These are phyloP conservation scores for Guyanaporus albipodus DNA, from an alignment of 768 basidiomycete species.

Conservation along the genomic window DNA sequence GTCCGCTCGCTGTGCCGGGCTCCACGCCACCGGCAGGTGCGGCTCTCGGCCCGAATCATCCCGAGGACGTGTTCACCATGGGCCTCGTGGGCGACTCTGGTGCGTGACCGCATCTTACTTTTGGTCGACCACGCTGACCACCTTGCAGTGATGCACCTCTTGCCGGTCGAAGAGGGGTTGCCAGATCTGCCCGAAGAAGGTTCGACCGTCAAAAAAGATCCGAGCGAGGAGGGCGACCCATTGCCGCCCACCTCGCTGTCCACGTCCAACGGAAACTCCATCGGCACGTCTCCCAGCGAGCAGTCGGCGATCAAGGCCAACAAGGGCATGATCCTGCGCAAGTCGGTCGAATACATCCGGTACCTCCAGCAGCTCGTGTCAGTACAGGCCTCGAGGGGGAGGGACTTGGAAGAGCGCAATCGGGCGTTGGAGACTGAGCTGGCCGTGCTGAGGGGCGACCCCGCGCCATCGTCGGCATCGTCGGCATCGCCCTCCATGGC, in stretches of 20 bases:
- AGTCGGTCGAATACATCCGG: constrained; percentile 56
- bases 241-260: constrained; percentile 22
- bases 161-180: constrained; percentile 23
- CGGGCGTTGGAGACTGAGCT: constrained; percentile 35
- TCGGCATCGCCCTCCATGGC: constrained; percentile 18
- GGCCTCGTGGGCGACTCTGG: constrained; percentile 21
- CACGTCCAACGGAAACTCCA: constrained; percentile 3
- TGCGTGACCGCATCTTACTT: constrained; percentile 2
- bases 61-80: constrained; percentile 21
- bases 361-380: constrained; percentile 85
- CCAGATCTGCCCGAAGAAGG: constrained; percentile 30
- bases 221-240: constrained; percentile 28
- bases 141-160: constrained; percentile 27
- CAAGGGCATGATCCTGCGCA: constrained; percentile 90
- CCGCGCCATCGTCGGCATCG: constrained; percentile 5
- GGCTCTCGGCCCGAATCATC: constrained; percentile 8
- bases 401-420: constrained; percentile 74
- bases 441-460: constrained; percentile 21
- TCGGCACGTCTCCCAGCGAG: constrained; percentile 14
- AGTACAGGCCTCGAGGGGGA: constrained; percentile 72
- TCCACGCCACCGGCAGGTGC: constrained; percentile 9
- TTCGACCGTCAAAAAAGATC: constrained; percentile 26
- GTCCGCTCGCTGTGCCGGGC: constrained; percentile 19
- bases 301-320: constrained; percentile 75
- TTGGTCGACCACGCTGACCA: not conserved